Percentiles rank a stretch among this genome's conserved stretches.
phyloP scores from a whole-genome alignment of 768 basidiomycete genomes.

The Tulasnella sp. region DNA sequence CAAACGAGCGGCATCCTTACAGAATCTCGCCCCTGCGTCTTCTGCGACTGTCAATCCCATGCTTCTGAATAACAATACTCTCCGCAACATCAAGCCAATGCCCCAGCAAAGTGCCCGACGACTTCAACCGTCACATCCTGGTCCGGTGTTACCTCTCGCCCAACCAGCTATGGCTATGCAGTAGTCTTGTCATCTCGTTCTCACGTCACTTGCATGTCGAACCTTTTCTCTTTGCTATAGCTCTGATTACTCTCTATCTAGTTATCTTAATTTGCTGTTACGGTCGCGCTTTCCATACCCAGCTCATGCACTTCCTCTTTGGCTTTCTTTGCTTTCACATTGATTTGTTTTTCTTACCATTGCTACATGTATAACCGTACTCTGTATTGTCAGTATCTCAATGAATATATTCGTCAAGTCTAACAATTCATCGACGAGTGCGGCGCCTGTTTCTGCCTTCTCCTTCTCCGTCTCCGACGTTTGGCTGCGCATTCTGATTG shows the following conservation, averaged over 20 bases:
- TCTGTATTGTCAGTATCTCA: neutral
- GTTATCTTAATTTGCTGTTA: slow-evolving; percentile 18
- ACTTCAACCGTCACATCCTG: neutral
- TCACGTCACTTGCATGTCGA: neutral
- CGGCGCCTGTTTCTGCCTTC: slow-evolving; percentile 2
- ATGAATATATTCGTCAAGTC: slow-evolving; percentile 3
- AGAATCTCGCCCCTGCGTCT: neutral
- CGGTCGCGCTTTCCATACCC: neutral
- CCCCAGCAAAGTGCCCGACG: neutral
- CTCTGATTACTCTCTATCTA: neutral
- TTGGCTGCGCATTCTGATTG: neutral
- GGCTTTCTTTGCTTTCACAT: neutral
- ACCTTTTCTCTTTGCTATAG: neutral
- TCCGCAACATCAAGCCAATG: slow-evolving; percentile 11
- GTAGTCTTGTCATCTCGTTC: neutral
- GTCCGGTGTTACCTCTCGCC: neutral
- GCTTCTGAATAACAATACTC: neutral
- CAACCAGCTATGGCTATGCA: neutral
- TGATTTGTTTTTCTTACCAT: neutral
- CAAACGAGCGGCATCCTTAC: neutral
- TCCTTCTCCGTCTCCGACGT: neutral
- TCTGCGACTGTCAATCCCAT: slow-evolving; percentile 2
- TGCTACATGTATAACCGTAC: slow-evolving; percentile 13
- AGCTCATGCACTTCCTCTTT: neutral
- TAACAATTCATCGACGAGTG: slow-evolving; percentile 2